Percentiles rank a stretch among this genome's conserved stretches.
Evolutionary conservation across 2,329 filamentous ascomycete genomes (phyloP).

Genomic region (Exophiala bonariae): DNA sequence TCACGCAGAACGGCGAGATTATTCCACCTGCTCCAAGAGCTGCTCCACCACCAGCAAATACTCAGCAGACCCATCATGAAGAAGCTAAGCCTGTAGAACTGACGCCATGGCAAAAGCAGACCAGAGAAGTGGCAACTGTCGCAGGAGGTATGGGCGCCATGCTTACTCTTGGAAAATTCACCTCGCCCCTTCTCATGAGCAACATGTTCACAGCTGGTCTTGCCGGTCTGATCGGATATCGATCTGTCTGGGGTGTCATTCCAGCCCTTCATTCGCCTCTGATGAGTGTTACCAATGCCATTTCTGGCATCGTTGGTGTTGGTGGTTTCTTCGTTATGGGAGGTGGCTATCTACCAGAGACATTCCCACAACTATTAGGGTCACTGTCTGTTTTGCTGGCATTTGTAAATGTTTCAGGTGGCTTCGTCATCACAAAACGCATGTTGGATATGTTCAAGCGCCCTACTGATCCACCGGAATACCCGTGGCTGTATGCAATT

Average conservation of each 20-base stretch:
- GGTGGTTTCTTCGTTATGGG: slow-evolving; percentile 88
- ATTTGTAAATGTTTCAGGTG: slow-evolving; percentile 85
- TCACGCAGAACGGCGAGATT: slow-evolving; percentile 74
- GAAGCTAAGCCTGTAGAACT: slow-evolving; percentile 64
- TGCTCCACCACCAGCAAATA: slow-evolving; percentile 55
- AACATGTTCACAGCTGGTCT: slow-evolving; percentile 84
- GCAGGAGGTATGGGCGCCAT: slow-evolving; percentile 76
- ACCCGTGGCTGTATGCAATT: slow-evolving; percentile 81
- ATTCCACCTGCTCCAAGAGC: slow-evolving; percentile 74
- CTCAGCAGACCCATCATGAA: slow-evolving; percentile 51
- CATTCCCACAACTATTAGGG: slow-evolving; percentile 75
- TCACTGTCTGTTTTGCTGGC: slow-evolving; percentile 78
- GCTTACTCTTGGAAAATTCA: slow-evolving; percentile 76
- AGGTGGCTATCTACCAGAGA: slow-evolving; percentile 74
- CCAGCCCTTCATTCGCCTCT: slow-evolving; percentile 84
- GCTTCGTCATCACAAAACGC: slow-evolving; percentile 87
- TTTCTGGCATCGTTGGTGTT: slow-evolving; percentile 84
- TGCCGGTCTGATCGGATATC: slow-evolving; percentile 82
- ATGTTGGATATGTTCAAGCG: slow-evolving; percentile 93
- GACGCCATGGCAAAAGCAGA: slow-evolving; percentile 79
- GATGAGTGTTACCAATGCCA: slow-evolving; percentile 93
- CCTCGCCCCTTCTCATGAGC: slow-evolving; percentile 80
- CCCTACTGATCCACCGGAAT: slow-evolving; percentile 83
- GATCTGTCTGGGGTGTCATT: slow-evolving; percentile 82
- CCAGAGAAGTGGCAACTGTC: slow-evolving; percentile 71